A percentile compares a stretch with the other conserved stretches of the same genome.
phyloP scores from a whole-genome alignment of 495 filamentous ascomycete genomes.

The Pyronema domesticum region DNA sequence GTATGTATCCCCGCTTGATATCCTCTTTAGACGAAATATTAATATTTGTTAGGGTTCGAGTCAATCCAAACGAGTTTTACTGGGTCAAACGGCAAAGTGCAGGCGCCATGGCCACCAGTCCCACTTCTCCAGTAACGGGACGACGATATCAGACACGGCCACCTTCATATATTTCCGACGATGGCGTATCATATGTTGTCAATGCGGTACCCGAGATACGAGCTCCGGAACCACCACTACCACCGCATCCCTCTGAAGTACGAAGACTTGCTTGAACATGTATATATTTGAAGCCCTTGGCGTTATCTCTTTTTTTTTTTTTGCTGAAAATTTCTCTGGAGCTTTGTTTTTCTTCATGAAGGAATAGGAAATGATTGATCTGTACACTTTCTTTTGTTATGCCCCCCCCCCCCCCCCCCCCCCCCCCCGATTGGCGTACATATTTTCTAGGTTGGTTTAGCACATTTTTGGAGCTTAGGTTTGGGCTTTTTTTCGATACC shows the following conservation, averaged over 20 bases:
- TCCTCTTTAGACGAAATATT: slow-evolving; percentile 15
- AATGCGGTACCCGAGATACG: slow-evolving; percentile 39
- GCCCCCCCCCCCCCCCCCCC: too few relatives aligned
- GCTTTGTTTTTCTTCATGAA: too few relatives aligned
- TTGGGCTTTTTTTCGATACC: too few relatives aligned
- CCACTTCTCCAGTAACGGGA: slow-evolving; percentile 12
- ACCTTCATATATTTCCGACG: slow-evolving; percentile 53
- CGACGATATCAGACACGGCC: slow-evolving; percentile 31
- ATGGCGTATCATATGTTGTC: slow-evolving; percentile 51
- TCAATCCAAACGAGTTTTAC: slow-evolving; percentile 62
- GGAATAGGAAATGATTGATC: too few relatives aligned
- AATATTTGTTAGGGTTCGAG: slow-evolving; percentile 31
- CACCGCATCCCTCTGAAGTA: slow-evolving; percentile 31
- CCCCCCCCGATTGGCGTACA: too few relatives aligned
- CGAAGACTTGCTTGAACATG: neutral
- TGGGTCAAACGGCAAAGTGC: slow-evolving; percentile 44
- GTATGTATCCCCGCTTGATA: slow-evolving; percentile 25
- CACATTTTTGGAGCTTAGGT: too few relatives aligned
- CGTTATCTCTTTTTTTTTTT: too few relatives aligned
- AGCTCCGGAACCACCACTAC: slow-evolving; percentile 28
- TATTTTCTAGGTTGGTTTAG: too few relatives aligned
- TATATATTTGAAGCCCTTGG: neutral
- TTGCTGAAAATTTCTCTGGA: too few relatives aligned
- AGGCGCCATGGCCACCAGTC: slow-evolving; percentile 14
- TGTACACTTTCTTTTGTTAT: too few relatives aligned